Evolutionary conservation across 1,284 basidiomycete genomes (phyloP), one percentile per base, ranked within the genome.

Genomic region (Butyriboletus appendiculatus): DNA sequence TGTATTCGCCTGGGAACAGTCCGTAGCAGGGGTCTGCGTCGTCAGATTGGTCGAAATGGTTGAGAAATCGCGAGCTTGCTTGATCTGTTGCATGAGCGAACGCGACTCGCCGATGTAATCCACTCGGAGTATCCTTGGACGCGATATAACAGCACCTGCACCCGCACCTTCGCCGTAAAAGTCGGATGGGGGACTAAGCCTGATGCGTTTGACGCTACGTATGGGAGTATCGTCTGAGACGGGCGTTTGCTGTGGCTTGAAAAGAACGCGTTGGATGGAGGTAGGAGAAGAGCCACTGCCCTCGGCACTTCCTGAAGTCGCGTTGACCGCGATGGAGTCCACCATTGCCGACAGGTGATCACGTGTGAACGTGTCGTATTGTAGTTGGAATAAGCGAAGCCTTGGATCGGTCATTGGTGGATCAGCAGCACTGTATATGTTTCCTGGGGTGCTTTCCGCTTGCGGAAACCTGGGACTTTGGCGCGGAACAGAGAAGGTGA

Each of bases 311-410:
- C 79, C 84, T 20, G 87, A 86, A 0, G 86, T 85, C 0, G 88
- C 86, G 59, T 90, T 88, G 38, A 90, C 78, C 22, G 86, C 91
- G 59, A 94, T 94, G 12, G 88, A 93, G 63, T 96, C 94, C 2
- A 95, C 92, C 70, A 98, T 82, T 1, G 90, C 92, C 2, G 91
- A 92, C 45, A 98, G 82, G 68, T 96, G 92, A 41, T 96, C 90
- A 35, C 93, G 84, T 3, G 94, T 97, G 67, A 90, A 94, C 0
- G 95, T 96, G 71, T 98, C 95, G 68, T 96, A 96, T 57, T 92
- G 85, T 58, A 94, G 91, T 63, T 94, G 89, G 75, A 97, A 97
- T 33, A 96, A 78, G 6, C 88, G 87, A 9, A 95, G 80, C 15
- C 85, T 86, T 5, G 90, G 84, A 64, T 92, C 89, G 20, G 85